A percentile compares a stretch with the other conserved stretches of the same genome.
Conservation (phyloP, 805 yeast species). For the Cyberlindnera nakhonratchasimensis region DNA sequence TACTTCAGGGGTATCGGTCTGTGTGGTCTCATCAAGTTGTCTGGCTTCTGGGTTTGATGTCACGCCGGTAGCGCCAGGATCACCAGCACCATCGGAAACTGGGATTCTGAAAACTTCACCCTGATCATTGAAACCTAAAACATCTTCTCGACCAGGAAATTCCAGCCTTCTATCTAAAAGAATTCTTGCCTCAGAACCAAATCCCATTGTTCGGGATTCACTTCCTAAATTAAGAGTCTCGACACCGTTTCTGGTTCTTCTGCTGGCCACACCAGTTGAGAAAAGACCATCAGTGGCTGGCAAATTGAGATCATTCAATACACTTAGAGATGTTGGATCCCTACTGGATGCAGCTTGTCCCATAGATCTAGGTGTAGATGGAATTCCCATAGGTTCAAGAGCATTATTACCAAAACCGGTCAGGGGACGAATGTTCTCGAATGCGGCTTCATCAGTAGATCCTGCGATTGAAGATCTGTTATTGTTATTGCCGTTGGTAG, state of each 20-base stretch:
- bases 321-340: slow-evolving; percentile 9
- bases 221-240: slow-evolving; percentile 19
- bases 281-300: slow-evolving; percentile 14
- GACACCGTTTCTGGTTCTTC: slow-evolving; percentile 25
- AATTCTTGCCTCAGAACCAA: slow-evolving; percentile 6
- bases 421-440: slow-evolving; percentile 4
- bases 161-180: slow-evolving; percentile 8
- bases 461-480: neutral
- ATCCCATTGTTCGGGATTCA: slow-evolving; percentile 6
- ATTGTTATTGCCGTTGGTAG: too few relatives aligned
- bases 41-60: neutral
- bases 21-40: neutral
- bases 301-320: slow-evolving; percentile 11
- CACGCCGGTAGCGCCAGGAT: too few relatives aligned
- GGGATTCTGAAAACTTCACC: slow-evolving; percentile 6
- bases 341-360: slow-evolving; percentile 3
- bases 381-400: neutral
- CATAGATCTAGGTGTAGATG: neutral
- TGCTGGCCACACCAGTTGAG: slow-evolving; percentile 23
- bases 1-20: neutral
- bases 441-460: slow-evolving; percentile 1
- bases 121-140: slow-evolving; percentile 7
- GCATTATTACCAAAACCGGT: slow-evolving; percentile 2
- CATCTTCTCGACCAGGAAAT: neutral
- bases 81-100: neutral